Percentiles rank a stretch among this genome's conserved stretches.
These are phyloP conservation scores for Penicillium silybi DNA, from an alignment of 495 filamentous ascomycete genomes.

Conservation along the genomic window DNA sequence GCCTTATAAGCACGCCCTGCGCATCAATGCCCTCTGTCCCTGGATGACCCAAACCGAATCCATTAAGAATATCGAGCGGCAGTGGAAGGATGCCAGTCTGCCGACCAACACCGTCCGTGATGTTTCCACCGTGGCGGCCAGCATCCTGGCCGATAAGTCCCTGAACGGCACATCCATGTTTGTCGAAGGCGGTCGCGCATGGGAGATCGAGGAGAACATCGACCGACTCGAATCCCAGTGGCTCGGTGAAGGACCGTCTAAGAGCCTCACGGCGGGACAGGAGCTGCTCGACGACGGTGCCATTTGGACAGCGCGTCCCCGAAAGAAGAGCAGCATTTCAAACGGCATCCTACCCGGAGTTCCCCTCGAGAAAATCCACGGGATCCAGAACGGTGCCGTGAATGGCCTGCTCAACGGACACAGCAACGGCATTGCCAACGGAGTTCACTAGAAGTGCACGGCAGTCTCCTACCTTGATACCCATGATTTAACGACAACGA, in stretches of 20 bases:
- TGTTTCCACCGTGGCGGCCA: constrained; percentile 41
- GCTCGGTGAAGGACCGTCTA: constrained; percentile 41
- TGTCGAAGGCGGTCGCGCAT: constrained; percentile 44
- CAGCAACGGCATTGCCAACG: constrained; percentile 14
- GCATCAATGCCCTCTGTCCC: constrained; percentile 52
- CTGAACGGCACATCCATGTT: constrained; percentile 46
- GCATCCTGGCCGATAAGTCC: constrained; percentile 31
- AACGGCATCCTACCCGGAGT: constrained; percentile 22
- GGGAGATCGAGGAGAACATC: constrained; percentile 46
- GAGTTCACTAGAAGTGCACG: constrained; percentile 5
- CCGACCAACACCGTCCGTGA: constrained; percentile 43
- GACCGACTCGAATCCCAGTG: constrained; percentile 39
- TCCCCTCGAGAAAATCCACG: constrained; percentile 15
- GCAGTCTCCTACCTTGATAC: constrained; percentile 7
- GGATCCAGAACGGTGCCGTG: constrained; percentile 3
- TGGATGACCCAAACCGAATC: constrained; percentile 49
- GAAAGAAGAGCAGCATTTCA: constrained; percentile 20
- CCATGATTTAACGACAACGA: not conserved
- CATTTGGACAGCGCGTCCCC: constrained; percentile 19
- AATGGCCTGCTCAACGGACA: constrained; percentile 4
- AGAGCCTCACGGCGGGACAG: constrained; percentile 35
- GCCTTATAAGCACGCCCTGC: constrained; percentile 37
- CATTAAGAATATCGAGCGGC: constrained; percentile 35
- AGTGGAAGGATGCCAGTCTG: constrained; percentile 42
- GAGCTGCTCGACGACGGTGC: constrained; percentile 30